A percentile compares a stretch with the other conserved stretches of the same genome.
Conservation (phyloP, 1,139 yeast genomes). For the Keqinozyma sinolaborantium region DNA sequence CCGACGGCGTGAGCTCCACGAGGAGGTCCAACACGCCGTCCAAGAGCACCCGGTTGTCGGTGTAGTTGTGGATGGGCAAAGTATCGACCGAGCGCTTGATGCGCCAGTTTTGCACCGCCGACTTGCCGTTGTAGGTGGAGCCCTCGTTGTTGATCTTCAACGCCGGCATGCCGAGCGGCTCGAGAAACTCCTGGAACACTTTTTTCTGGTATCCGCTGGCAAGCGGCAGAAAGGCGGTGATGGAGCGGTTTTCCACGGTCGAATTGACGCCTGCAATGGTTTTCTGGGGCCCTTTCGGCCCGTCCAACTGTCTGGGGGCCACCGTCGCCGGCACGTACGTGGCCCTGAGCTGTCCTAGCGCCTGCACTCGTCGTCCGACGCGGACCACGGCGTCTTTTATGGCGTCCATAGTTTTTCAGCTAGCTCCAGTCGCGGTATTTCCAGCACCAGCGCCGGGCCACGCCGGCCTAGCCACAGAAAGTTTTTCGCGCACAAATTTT, state of each 20-base stretch:
- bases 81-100: slow-evolving; percentile 14
- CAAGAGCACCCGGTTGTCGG: slow-evolving; percentile 26
- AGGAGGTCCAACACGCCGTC: slow-evolving; percentile 30
- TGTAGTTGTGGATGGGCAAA: slow-evolving; percentile 17
- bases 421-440: too few species aligned
- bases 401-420: not conserved
- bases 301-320: too few species aligned
- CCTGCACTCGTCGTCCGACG: not conserved
- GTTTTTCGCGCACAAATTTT: slow-evolving; percentile 2
- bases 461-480: too few species aligned
- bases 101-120: slow-evolving; percentile 27
- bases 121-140: slow-evolving; percentile 17
- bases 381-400: not conserved
- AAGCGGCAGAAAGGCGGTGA: slow-evolving; percentile 1
- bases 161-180: slow-evolving; percentile 32
- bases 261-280: too few species aligned
- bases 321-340: not conserved
- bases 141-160: slow-evolving; percentile 28
- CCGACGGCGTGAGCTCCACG: slow-evolving; percentile 30
- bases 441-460: too few species aligned
- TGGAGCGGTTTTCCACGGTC: not conserved
- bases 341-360: not conserved
- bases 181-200: slow-evolving; percentile 30
- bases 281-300: too few species aligned
- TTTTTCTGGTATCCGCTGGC: slow-evolving; percentile 15